phyloP scores from a whole-genome alignment of 2,329 filamentous ascomycete genomes.

The Talaromyces sp. region DNA sequence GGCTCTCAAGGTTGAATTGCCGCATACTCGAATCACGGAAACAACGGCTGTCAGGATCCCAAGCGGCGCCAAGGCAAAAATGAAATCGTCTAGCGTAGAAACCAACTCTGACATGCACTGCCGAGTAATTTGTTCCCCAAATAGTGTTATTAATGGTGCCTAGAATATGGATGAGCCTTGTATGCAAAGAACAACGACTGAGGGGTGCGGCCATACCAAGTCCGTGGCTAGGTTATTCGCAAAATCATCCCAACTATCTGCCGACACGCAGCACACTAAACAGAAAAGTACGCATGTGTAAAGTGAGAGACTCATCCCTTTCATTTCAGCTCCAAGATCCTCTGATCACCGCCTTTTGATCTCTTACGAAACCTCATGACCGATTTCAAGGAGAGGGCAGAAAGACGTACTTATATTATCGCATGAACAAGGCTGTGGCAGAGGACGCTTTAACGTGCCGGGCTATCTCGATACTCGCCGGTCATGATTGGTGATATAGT shows the following conservation, averaged over 20 bases:
- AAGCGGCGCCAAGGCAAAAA: conserved; percentile 47
- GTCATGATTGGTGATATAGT: not conserved
- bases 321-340: not conserved
- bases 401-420: not conserved
- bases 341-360: not conserved
- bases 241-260: conserved; percentile 37
- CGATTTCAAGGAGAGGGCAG: not conserved
- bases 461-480: not conserved
- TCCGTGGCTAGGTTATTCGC: conserved; percentile 40
- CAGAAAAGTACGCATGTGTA: conserved; percentile 18
- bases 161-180: conserved; percentile 17
- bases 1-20: conserved; percentile 41
- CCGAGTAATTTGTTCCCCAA: conserved; percentile 48
- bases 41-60: conserved; percentile 46
- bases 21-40: conserved; percentile 46
- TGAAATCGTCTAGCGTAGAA: conserved; percentile 42
- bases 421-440: not conserved
- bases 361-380: not conserved
- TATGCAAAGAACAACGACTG: not conserved
- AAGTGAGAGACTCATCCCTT: not conserved
- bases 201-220: conserved; percentile 28
- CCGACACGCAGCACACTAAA: conserved; percentile 23
- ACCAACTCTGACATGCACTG: conserved; percentile 48
- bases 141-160: conserved; percentile 39
- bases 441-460: too few species aligned